Conservation (phyloP, 805 yeast species). For the Lipomyces orientalis region DNA sequence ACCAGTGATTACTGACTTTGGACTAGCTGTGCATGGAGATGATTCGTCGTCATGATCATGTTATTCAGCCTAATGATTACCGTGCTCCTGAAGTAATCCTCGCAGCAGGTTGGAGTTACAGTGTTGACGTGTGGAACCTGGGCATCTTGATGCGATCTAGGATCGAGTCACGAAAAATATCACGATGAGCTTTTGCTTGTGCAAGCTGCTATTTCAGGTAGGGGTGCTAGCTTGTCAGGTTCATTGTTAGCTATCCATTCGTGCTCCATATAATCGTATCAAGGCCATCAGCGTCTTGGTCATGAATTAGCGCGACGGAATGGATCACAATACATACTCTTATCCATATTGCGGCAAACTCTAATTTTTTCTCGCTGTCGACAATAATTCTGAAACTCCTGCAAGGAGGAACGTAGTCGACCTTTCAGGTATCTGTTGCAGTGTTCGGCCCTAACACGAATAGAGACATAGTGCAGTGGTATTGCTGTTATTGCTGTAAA, state of each 20-base stretch:
- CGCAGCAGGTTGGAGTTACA: no score
- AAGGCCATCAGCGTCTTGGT: background rate
- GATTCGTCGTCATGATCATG: no score
- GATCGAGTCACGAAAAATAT: no score
- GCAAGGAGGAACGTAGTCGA: background rate
- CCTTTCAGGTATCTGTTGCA: slow-evolving; percentile 6
- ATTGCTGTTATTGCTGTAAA: no score
- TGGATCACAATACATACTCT: background rate
- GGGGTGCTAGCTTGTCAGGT: background rate
- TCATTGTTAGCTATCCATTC: background rate
- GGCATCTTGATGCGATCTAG: no score
- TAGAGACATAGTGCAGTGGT: background rate
- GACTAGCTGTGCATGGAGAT: no score
- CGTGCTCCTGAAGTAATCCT: no score
- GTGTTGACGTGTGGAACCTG: no score
- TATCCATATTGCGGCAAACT: background rate
- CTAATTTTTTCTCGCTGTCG: background rate
- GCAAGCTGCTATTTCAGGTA: background rate
- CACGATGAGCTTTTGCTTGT: no score
- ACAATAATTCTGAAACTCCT: background rate
- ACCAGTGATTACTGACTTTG: no score
- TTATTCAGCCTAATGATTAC: no score
- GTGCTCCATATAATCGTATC: background rate
- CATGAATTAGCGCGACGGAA: background rate
- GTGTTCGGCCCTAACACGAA: slow-evolving; percentile 7